These are phyloP conservation scores for Starmerella apis DNA, from an alignment of 805 yeast genomes.

Conservation along the genomic window DNA sequence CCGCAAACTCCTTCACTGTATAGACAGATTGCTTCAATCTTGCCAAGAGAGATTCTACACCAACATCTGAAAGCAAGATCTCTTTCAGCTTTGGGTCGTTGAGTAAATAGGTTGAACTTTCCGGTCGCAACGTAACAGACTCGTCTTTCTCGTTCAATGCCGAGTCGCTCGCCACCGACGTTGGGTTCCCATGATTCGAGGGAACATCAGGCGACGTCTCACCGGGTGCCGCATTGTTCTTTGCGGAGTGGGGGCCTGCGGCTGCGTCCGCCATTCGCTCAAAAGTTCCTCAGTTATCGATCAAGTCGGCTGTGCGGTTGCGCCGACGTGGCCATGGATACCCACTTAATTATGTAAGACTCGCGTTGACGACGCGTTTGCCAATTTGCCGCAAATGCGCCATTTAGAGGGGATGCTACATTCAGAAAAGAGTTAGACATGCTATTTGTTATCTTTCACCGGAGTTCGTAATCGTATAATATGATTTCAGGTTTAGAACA, in stretches of 20 bases:
- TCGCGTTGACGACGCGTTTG: conserved; percentile 6
- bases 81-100: conserved; percentile 32
- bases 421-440: too few relatives aligned
- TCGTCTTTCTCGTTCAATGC: background rate
- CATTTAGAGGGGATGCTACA: too few relatives aligned
- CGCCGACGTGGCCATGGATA: conserved; percentile 4
- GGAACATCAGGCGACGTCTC: background rate
- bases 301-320: background rate
- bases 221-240: background rate
- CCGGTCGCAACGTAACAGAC: conserved; percentile 11
- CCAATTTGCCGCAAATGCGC: background rate
- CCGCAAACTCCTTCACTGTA: conserved; percentile 77
- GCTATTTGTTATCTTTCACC: too few relatives aligned
- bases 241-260: conserved; percentile 3
- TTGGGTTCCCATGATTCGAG: background rate
- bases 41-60: conserved; percentile 59
- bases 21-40: conserved; percentile 69
- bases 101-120: conserved; percentile 27
- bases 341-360: conserved; percentile 1
- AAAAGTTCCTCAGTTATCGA: conserved; percentile 1
- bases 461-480: too few relatives aligned
- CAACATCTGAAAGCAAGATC: conserved; percentile 36
- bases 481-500: too few relatives aligned
- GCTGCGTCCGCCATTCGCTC: conserved; percentile 10
- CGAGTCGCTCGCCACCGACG: background rate